phyloP scores from a whole-genome alignment of 208 protist genomes.

The Trypanosoma lewisi region DNA sequence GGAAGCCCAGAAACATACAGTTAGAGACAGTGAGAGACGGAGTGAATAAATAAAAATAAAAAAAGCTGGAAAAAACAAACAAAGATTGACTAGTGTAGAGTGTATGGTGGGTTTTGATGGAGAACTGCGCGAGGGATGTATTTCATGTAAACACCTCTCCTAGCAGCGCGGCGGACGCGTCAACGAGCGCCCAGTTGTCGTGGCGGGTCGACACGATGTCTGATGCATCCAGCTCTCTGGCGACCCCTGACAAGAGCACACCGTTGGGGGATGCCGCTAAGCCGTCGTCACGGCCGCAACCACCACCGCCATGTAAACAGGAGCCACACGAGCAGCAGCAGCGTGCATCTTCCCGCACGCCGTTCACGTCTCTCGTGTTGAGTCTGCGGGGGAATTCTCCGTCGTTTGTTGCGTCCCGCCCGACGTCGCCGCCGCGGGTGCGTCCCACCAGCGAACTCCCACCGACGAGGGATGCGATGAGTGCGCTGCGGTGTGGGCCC shows the following conservation, averaged over 20 bases:
- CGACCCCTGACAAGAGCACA: neutral
- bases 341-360: neutral
- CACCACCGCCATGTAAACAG: neutral
- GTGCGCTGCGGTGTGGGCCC: constrained; percentile 5
- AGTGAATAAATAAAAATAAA: neutral
- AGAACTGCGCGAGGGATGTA: constrained; percentile 1
- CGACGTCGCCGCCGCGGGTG: constrained; percentile 5
- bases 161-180: neutral
- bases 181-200: neutral
- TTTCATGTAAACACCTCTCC: constrained; percentile 18
- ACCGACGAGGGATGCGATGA: constrained; percentile 4
- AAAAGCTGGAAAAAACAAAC: too few species aligned
- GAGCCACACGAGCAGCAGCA: neutral
- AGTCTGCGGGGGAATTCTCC: constrained; percentile 5
- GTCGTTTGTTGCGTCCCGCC: neutral
- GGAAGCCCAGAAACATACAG: neutral
- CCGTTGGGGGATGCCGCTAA: too few species aligned
- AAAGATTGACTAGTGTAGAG: too few species aligned
- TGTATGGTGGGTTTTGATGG: constrained; percentile 15
- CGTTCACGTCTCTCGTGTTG: neutral
- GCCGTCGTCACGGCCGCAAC: neutral
- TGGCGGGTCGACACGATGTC: neutral
- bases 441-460: constrained; percentile 27
- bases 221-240: neutral
- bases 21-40: neutral